Evolutionary conservation across 1,284 basidiomycete species (phyloP).

Genomic region (Schizophyllum amplum): DNA sequence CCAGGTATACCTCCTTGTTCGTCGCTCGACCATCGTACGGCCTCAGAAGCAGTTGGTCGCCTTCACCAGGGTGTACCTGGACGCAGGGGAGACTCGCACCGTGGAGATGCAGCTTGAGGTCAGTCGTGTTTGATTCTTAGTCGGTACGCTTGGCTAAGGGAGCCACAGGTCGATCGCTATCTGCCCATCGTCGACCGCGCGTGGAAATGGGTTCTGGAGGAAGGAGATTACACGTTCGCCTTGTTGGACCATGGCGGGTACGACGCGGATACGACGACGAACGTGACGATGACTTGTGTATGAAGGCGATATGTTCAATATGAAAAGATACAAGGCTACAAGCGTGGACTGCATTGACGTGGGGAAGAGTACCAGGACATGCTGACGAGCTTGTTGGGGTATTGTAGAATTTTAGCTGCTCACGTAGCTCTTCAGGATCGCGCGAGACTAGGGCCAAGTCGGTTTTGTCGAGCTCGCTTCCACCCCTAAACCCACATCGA

Average conservation of each 20-base stretch:
- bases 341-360: no score
- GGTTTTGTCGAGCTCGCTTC: no score
- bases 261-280: conserved; percentile 13
- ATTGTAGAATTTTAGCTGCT: no score
- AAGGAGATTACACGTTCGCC: conserved; percentile 21
- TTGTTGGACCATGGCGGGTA: conserved; percentile 18
- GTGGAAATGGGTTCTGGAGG: conserved; percentile 21
- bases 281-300: conserved; percentile 18
- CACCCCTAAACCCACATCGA: no score
- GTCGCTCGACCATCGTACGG: conserved; percentile 18
- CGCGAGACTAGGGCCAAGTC: no score
- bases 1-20: conserved; percentile 21
- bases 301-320: neutral
- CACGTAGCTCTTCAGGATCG: no score
- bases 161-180: conserved; percentile 14
- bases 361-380: no score
- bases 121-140: no score
- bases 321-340: no score
- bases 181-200: conserved; percentile 18
- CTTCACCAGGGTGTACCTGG: conserved; percentile 21
- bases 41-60: conserved; percentile 21
- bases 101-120: conserved; percentile 19
- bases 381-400: no score
- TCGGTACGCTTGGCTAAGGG: no score
- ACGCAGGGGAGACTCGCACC: conserved; percentile 15